These are phyloP conservation scores for Ocimum tenuiflorum DNA, from an alignment of 257 asterid species.

Conservation along the genomic window DNA sequence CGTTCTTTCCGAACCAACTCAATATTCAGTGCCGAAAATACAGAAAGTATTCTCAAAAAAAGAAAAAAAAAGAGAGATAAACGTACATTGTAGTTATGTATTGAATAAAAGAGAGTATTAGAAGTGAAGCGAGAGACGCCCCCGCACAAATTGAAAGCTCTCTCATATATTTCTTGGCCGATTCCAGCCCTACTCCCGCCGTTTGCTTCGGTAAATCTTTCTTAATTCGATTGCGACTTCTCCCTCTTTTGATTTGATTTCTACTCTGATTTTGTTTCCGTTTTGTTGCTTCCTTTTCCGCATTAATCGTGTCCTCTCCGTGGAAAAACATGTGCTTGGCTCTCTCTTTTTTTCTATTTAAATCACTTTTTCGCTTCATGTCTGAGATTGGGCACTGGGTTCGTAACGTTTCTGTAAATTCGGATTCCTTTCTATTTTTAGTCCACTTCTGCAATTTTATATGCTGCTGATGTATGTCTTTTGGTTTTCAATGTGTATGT, in stretches of 20 bases:
- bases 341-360: not conserved
- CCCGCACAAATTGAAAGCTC: not conserved
- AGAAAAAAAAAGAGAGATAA: too few relatives aligned
- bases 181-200: slow-evolving; percentile 18
- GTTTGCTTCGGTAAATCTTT: not conserved
- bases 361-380: not conserved
- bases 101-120: not conserved
- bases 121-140: not conserved
- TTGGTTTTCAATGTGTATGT: not conserved
- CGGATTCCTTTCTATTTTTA: not conserved
- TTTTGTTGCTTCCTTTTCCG: not conserved
- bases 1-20: too few relatives aligned
- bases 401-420: not conserved
- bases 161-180: not conserved
- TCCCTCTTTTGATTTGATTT: too few relatives aligned
- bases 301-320: not conserved
- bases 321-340: not conserved
- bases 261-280: not conserved
- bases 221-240: not conserved
- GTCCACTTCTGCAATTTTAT: not conserved
- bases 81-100: too few relatives aligned
- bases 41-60: too few relatives aligned
- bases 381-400: not conserved
- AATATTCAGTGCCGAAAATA: too few relatives aligned
- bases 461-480: not conserved